Base-by-base conservation (phyloP, 805 yeast genomes). In the Suhomyces sp. region DNA sequence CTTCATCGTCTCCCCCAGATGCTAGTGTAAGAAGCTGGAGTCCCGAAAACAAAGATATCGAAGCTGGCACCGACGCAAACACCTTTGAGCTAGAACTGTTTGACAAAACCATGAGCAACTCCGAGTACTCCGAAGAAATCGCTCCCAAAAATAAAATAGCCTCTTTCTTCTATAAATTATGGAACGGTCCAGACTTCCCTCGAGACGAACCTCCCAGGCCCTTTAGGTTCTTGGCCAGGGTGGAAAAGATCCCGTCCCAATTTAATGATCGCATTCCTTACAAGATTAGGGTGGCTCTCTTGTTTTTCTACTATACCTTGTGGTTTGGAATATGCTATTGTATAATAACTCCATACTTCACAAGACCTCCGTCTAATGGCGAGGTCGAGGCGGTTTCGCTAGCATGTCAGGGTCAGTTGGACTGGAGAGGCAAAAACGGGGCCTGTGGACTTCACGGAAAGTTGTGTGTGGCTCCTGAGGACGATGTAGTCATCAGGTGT, bases 351-450 rank as follows among this genome's bases (percentile, higher is more conserved):
- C 83, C 87, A 0, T 80, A 80, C 53, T 67, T 82, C 46, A 47
- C 49, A 5, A 24, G 23, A 10, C 49, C 49, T 35, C 33, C 49
- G 9, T 70, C 79, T 1, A 60, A 63, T 9, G 72, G 76, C 2
- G 46, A 48, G 5, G 33, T 61, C 6, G 60, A 59, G 1, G 52
- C 51, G 5, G 57, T 77, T 0, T 63, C 83, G 4, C 60, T 86
- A 23, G 73, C 85, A 0, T 85, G 90, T 59, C 67, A 75, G 3
- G 71, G 66, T 13, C 78, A 74, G 41, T 58, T 65, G 19, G 66
- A 68, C 54, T 90, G 97, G 97, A 71, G 65, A 47, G 96, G 96
- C 0, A 86, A 84, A 52, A 88, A 87, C 61, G 83, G 81, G 8
- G 78, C 74, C 0, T 92, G 97, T 75, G 97, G 97, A 0, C 58